Base-by-base conservation (phyloP, 192 early-diverging fungal species). In the Irineochytrium annulatum region DNA sequence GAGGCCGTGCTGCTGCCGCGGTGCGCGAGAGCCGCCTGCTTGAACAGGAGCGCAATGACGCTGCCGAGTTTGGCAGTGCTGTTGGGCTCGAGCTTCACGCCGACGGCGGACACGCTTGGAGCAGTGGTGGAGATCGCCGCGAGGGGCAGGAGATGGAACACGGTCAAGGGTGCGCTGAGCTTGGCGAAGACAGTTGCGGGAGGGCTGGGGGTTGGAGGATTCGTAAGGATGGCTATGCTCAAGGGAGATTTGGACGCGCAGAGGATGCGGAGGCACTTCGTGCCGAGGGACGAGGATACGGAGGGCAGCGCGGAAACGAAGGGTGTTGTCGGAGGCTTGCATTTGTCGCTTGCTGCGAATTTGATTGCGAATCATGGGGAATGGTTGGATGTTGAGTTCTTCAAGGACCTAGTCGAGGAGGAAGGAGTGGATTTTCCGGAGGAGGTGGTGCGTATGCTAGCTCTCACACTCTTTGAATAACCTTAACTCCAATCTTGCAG, bases 311-410 rank as follows among this genome's bases (percentile, higher is more conserved):
- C 32, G 32, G 33, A 0, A 17, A 33, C 37, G 27, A 45, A 26
- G 17, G 11, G 27, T 52, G n/a, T 17, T 6, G 35, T 29, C 14
- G 28, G 24, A 24, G 53, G 52, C 5, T 43, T 65, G 0, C 52
- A 48, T 28, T 31, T 27, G 11, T 32, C 55, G 22, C 26, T 65
- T 6, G 54, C 39, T 5, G 63, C 63, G 55, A 65, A 65, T 57
- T 32, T 65, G 14, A 45, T 65, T 43, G 63, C 63, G n/a, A 65
- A 65, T 57, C 63, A 65, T 52, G 63, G 63, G 6, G 45, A 56
- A 31, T 6, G 17, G 29, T 33, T 65, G 43, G 28, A 58, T 24
- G 54, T 65, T 4, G 54, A 13, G 44, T 65, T 65, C 58, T 65
- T 51, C 45, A 31, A 29, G 31, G 63, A 65, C 32, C 20, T 65